Evolutionary conservation across 1,284 basidiomycete species (phyloP), one percentile per base, ranked within the genome.

Genomic region (Melanopsichium pennsylvanicum): DNA sequence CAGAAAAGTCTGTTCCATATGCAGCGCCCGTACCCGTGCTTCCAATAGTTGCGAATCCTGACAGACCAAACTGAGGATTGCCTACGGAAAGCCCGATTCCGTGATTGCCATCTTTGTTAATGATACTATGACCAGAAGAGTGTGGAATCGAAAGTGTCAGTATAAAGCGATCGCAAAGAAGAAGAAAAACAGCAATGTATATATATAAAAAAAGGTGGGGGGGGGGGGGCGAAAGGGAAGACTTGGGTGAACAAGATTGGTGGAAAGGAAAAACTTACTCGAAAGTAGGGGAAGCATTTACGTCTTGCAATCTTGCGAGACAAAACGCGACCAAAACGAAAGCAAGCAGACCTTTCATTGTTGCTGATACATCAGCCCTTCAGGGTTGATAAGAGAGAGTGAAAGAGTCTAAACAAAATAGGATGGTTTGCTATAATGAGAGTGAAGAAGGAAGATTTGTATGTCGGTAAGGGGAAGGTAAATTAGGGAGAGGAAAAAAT

Each of bases 251-350:
- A 9, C 5, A n/a, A 25, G 3, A 18, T n/a, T 4, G 39, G 18
- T 3, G 15, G 4, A 27, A 9, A 27, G 26, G 15, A 12, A 31
- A n/a, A 26, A 51, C 56, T 59, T 42, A 51, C 56, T 41, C 48
- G 13, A 31, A 8, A 27, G 26, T 29, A 2, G 42, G 56, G 26
- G 39, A 33, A n/a, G 57, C 48, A 26, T 21, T 36, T 18, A 26
- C 46, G 5, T 13, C 18, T 9, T 59, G 42, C 26, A 50, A 19
- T 18, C 42, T 36, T 32, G 39, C 43, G 22, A 51, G 16, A 11
- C 31, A 31, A 12, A 59, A 43, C 26, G 56, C 56, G 29, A 52
- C 12, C 4, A 59, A 18, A 3, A 47, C 33, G 22, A 52, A 43
- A 18, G 49, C 37, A 3, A 41, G 15, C 1, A 59, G 49, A 7